phyloP scores from a whole-genome alignment of 805 yeast species.

The Spathaspora passalidarum region DNA sequence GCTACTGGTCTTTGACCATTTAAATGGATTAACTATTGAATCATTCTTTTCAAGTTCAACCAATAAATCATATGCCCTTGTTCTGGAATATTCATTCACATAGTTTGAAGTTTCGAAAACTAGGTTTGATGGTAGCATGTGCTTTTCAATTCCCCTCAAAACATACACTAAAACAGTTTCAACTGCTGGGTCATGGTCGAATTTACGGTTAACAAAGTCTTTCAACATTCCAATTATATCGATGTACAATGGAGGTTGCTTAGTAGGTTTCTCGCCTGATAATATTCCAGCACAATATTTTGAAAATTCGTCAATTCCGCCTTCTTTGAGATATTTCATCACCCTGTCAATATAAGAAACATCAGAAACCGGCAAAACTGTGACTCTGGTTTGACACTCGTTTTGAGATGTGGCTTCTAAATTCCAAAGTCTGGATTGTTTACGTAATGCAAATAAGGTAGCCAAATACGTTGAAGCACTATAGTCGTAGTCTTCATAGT shows the following conservation, averaged over 20 bases:
- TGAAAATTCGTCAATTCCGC: conserved; percentile 19
- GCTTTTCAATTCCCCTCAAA: conserved; percentile 25
- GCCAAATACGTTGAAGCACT: conserved; percentile 32
- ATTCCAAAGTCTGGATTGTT: conserved; percentile 47
- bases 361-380: conserved; percentile 26
- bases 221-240: conserved; percentile 46
- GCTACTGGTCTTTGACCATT: conserved; percentile 45
- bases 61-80: conserved; percentile 51
- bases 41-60: conserved; percentile 26
- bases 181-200: conserved; percentile 40
- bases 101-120: background rate
- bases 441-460: conserved; percentile 47
- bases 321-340: conserved; percentile 19
- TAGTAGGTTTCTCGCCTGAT: conserved; percentile 1
- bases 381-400: conserved; percentile 28
- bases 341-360: conserved; percentile 11
- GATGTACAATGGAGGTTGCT: conserved; percentile 19
- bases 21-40: conserved; percentile 46
- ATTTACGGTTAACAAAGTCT: conserved; percentile 55
- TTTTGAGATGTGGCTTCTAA: conserved; percentile 20
- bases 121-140: background rate
- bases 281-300: conserved; percentile 13
- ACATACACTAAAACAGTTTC: conserved; percentile 46
- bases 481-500: conserved; percentile 12
- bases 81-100: conserved; percentile 46